Conservation (phyloP, 352 stramenopile species). For the Phytophthora rubi region DNA sequence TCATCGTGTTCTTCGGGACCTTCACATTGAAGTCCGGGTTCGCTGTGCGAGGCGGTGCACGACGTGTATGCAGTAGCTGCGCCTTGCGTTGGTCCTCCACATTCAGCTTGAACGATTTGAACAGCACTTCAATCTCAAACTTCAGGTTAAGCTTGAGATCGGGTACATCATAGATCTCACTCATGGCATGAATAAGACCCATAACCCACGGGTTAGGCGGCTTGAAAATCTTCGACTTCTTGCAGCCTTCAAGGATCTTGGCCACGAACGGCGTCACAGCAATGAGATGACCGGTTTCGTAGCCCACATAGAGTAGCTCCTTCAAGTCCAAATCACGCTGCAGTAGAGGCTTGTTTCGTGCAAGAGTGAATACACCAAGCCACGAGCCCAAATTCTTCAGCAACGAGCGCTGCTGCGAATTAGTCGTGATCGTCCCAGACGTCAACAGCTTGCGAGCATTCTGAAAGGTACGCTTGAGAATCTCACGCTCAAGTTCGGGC, state of each 20-base stretch:
- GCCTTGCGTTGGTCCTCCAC: constrained; percentile 96
- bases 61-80: constrained; percentile 90
- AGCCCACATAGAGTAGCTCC: constrained; percentile 97
- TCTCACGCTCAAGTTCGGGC: constrained; percentile 92
- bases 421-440: constrained; percentile 98
- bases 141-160: constrained; percentile 99
- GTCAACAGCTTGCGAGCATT: constrained; percentile 97
- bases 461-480: constrained; percentile 95
- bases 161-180: constrained; percentile 98
- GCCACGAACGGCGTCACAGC: constrained; percentile 98
- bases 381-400: constrained; percentile 99
- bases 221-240: constrained; percentile 98
- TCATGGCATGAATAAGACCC: constrained; percentile 98
- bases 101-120: constrained; percentile 98
- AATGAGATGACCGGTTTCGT: constrained; percentile 97
- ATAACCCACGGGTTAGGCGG: constrained; percentile 99
- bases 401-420: constrained; percentile 96
- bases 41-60: constrained; percentile 92
- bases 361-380: constrained; percentile 98
- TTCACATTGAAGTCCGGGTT: constrained; percentile 99
- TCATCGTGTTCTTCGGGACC: constrained; percentile 60
- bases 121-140: constrained; percentile 99
- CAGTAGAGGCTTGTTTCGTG: constrained; percentile 97
- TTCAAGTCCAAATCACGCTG: constrained; percentile 99
- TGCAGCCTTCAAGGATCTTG: constrained; percentile 98